Base-by-base conservation (phyloP, 108 stramenopile genomes). In the Fistulifera solaris region DNA sequence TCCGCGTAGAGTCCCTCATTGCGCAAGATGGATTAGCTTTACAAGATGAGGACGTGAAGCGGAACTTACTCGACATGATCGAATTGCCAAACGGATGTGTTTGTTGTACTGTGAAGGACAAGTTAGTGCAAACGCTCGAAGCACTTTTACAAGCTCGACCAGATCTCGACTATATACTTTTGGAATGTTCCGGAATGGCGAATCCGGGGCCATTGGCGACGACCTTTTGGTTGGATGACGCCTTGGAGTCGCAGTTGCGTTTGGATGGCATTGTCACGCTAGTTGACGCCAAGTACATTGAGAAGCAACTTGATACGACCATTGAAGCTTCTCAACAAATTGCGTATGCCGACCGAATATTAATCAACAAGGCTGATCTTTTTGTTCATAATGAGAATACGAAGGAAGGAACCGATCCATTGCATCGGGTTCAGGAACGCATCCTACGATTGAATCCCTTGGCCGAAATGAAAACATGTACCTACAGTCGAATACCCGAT, bases 81-180 rank as follows among this genome's bases (percentile, higher is more conserved):
- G 91, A 93, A 68, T 58, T 95, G 21, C 78, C 81, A 1, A 93
- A 93, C 62, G 94, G 94, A 46, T 94, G 94, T 52, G 66, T 89
- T 1, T 95, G 83, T 63, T 94, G 96, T 59, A 91, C 92, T 22
- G 89, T 97, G 52, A 86, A 91, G 46, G 89, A 96, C 62, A 74
- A 87, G 17, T 58, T 94, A 7, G 81, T 88, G 2, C 51, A 44
- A n/a, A 87, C 86, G 2, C 59, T 89, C 42, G 84, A 87, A 53
- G 63, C 50, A 28, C 51, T 95, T n/a, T 8, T 87, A 1, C 54
- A 56, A 25, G 86, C 74, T 50, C 68, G 75, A 42, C 47, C 60
- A 39, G 85, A 86, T 49, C 58, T 92, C 41, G 93, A 94, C 72
- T 90, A 94, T 45, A 82, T 94, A 43, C 53, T 94, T 15, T 86